phyloP scores from a whole-genome alignment of 257 asterid species.

The Plantago major region DNA sequence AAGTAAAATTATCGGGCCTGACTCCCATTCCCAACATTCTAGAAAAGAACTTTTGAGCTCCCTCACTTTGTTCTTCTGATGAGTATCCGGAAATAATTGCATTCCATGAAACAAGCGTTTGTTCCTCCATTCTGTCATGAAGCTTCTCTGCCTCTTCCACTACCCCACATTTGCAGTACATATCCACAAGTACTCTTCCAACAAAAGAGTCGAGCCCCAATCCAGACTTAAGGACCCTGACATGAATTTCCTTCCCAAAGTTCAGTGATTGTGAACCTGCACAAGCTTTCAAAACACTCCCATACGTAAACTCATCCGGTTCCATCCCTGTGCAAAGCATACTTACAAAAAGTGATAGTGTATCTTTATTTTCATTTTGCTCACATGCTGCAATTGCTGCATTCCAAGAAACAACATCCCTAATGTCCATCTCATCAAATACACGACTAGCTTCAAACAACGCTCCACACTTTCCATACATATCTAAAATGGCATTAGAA shows the following conservation, averaged over 20 bases:
- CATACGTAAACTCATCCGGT: slow-evolving; percentile 85
- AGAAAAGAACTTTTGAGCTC: slow-evolving; percentile 64
- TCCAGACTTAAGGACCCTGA: slow-evolving; percentile 60
- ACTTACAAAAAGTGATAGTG: slow-evolving; percentile 36
- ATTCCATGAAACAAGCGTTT: slow-evolving; percentile 74
- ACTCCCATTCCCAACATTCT: slow-evolving; percentile 59
- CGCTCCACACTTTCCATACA: slow-evolving; percentile 84
- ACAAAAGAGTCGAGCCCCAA: slow-evolving; percentile 67
- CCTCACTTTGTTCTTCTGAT: slow-evolving; percentile 63
- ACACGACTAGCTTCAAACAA: slow-evolving; percentile 49
- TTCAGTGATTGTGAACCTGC: slow-evolving; percentile 56
- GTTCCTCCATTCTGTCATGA: slow-evolving; percentile 52
- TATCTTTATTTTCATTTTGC: slow-evolving; percentile 57
- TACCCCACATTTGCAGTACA: slow-evolving; percentile 81
- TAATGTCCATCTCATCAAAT: slow-evolving; percentile 60
- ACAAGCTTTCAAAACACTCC: slow-evolving; percentile 86
- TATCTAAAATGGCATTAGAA: slow-evolving; percentile 71
- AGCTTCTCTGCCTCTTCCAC: slow-evolving; percentile 85
- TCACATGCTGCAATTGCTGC: slow-evolving; percentile 79
- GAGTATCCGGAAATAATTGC: slow-evolving; percentile 79
- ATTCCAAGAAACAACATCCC: slow-evolving; percentile 91
- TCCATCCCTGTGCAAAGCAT: slow-evolving; percentile 74
- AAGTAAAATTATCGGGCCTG: slow-evolving; percentile 78
- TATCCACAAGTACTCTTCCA: slow-evolving; percentile 75
- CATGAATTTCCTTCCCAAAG: slow-evolving; percentile 69